Evolutionary conservation across 805 yeast genomes (phyloP).

Genomic region (Wickerhamiella azymoides): DNA sequence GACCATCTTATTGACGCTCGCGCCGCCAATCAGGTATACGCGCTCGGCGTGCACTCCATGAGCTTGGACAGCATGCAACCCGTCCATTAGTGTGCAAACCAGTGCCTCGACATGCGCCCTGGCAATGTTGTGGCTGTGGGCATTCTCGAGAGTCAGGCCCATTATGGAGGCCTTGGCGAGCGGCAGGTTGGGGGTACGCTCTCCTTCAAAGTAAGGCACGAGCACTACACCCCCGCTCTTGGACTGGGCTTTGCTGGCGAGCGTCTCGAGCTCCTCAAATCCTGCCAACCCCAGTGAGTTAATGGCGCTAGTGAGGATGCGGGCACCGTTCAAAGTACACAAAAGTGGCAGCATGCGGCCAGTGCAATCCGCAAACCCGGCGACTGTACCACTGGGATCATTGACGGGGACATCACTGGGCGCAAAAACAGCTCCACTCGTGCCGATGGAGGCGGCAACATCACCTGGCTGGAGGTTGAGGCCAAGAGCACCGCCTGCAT

Average conservation of each 20-base stretch:
- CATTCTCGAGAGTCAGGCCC: conserved; percentile 16
- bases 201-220: conserved; percentile 20
- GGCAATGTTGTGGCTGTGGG: conserved; percentile 14
- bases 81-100: conserved; percentile 18
- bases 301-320: conserved; percentile 13
- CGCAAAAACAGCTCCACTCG: conserved; percentile 19
- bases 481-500: conserved; percentile 21
- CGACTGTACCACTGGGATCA: conserved; percentile 19
- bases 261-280: conserved; percentile 12
- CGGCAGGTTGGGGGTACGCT: conserved; percentile 21
- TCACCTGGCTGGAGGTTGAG: conserved; percentile 14
- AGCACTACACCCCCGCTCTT: conserved; percentile 17
- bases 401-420: conserved; percentile 11
- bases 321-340: conserved; percentile 20
- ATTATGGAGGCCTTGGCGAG: conserved; percentile 16
- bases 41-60: conserved; percentile 8
- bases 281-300: conserved; percentile 9
- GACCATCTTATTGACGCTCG: conserved; percentile 17
- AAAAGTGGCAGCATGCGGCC: conserved; percentile 18
- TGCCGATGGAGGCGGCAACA: conserved; percentile 18
- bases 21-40: conserved; percentile 19
- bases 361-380: conserved; percentile 18
- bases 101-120: conserved; percentile 19
- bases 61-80: conserved; percentile 11
- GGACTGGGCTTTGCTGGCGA: conserved; percentile 14